These are phyloP conservation scores for Borovskyia barvae DNA, from an alignment of 208 protist species.

Conservation along the genomic window DNA sequence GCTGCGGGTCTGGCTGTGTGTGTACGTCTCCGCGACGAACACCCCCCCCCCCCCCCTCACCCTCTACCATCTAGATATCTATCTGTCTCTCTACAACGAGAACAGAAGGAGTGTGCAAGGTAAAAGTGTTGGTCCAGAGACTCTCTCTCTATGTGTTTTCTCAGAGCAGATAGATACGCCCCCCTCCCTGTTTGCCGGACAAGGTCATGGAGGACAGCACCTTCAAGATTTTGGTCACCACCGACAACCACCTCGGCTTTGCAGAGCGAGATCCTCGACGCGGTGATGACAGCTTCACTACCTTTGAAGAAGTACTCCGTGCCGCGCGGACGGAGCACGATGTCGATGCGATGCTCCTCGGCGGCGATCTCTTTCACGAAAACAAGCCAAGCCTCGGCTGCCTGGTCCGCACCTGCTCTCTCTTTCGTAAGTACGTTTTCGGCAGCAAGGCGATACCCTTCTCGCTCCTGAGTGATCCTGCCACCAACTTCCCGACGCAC, in stretches of 20 bases:
- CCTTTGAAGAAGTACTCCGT: conserved; percentile 98
- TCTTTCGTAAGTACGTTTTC: conserved; percentile 91
- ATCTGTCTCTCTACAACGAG: too few relatives aligned
- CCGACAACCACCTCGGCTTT: conserved; percentile 97
- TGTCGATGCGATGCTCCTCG: conserved; percentile 97
- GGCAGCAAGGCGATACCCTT: conserved; percentile 91
- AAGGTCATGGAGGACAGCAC: conserved; percentile 31
- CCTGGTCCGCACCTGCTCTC: conserved; percentile 82
- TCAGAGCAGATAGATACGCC: too few relatives aligned
- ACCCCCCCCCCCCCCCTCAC: too few relatives aligned
- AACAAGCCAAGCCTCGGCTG: conserved; percentile 97
- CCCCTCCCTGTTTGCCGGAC: background rate
- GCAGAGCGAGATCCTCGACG: conserved; percentile 94
- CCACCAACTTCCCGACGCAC: conserved; percentile 89
- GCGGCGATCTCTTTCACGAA: conserved; percentile 99
- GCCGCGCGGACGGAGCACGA: conserved; percentile 90
- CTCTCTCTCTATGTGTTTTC: background rate
- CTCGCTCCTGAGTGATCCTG: conserved; percentile 91
- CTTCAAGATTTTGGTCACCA: conserved; percentile 92
- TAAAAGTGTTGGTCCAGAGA: background rate
- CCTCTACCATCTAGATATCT: too few relatives aligned
- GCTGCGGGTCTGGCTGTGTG: too few relatives aligned
- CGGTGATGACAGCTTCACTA: conserved; percentile 97
- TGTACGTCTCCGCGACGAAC: too few relatives aligned
- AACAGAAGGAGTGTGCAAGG: background rate